phyloP scores from a whole-genome alignment of 495 filamentous ascomycete genomes.

The Aspergillus asperescens region DNA sequence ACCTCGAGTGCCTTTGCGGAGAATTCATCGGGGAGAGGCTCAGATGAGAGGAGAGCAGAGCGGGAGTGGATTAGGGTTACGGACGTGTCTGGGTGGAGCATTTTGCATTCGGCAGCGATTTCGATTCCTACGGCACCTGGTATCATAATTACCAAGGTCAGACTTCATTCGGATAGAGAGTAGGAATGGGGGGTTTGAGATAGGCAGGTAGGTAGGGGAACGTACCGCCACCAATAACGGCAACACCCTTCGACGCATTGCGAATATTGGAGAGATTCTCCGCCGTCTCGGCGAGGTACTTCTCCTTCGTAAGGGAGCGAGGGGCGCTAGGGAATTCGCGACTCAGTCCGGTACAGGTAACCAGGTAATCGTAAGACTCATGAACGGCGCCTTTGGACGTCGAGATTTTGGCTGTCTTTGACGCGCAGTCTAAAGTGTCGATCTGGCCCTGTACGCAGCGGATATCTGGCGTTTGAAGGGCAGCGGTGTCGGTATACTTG shows the following conservation, averaged over 20 bases:
- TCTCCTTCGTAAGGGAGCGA: constrained; percentile 44
- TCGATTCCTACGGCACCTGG: constrained; percentile 65
- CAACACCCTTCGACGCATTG: constrained; percentile 43
- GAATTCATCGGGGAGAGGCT: constrained; percentile 62
- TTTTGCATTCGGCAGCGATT: constrained; percentile 63
- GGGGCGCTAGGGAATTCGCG: constrained; percentile 61
- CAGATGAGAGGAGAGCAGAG: constrained; percentile 55
- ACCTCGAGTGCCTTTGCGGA: constrained; percentile 48
- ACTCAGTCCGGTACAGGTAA: constrained; percentile 56
- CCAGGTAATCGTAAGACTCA: constrained; percentile 58
- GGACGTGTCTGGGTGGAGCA: constrained; percentile 49
- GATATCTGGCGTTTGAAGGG: constrained; percentile 48
- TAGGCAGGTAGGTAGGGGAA: constrained; percentile 11
- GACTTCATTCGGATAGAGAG: background rate
- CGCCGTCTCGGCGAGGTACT: constrained; percentile 53
- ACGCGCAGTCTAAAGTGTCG: constrained; percentile 44
- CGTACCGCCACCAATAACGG: constrained; percentile 52
- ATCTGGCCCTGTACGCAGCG: constrained; percentile 54
- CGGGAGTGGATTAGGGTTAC: constrained; percentile 67
- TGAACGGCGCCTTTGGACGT: constrained; percentile 18
- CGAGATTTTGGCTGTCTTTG: constrained; percentile 45
- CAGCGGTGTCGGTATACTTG: constrained; percentile 54
- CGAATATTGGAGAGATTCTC: constrained; percentile 14
- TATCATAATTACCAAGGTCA: background rate
- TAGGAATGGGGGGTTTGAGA: background rate